phyloP scores from a whole-genome alignment of 2,329 filamentous ascomycete species.

The Curvularia spicifera region DNA sequence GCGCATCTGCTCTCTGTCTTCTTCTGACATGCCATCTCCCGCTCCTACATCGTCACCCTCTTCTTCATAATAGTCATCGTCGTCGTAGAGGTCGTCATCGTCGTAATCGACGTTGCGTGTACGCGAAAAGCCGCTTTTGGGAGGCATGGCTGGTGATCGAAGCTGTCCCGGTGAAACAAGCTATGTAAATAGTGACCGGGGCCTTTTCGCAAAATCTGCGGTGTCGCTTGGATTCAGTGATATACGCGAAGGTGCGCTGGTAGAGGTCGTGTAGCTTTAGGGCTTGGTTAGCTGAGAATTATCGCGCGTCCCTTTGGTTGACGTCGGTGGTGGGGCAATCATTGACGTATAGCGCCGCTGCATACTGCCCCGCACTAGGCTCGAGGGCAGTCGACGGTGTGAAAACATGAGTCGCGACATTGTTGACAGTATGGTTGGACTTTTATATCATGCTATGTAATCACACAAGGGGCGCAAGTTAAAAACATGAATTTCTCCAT shows the following conservation, averaged over 20 bases:
- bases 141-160: conserved; percentile 30
- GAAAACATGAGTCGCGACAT: background rate
- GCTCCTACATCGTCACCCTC: conserved; percentile 39
- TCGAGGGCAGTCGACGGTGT: background rate
- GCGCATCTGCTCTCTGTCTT: conserved; percentile 62
- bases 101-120: conserved; percentile 57
- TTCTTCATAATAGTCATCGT: conserved; percentile 53
- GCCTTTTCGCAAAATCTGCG: background rate
- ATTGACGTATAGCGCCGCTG: conserved; percentile 18
- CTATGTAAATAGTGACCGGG: background rate
- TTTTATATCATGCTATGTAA: no score
- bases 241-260: background rate
- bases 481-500: background rate
- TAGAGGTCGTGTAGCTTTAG: background rate
- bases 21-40: conserved; percentile 34
- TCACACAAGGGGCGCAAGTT: background rate
- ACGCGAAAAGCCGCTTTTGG: conserved; percentile 51
- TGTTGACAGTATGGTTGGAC: background rate
- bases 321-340: conserved; percentile 24
- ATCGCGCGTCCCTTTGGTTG: conserved; percentile 10
- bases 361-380: conserved; percentile 29
- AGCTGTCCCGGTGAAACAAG: background rate
- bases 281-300: conserved; percentile 1
- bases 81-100: conserved; percentile 60
- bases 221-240: background rate